Percentiles rank a stretch among this genome's conserved stretches.
phyloP scores from a whole-genome alignment of 2,329 filamentous ascomycete genomes.

The Daldinia sp. region DNA sequence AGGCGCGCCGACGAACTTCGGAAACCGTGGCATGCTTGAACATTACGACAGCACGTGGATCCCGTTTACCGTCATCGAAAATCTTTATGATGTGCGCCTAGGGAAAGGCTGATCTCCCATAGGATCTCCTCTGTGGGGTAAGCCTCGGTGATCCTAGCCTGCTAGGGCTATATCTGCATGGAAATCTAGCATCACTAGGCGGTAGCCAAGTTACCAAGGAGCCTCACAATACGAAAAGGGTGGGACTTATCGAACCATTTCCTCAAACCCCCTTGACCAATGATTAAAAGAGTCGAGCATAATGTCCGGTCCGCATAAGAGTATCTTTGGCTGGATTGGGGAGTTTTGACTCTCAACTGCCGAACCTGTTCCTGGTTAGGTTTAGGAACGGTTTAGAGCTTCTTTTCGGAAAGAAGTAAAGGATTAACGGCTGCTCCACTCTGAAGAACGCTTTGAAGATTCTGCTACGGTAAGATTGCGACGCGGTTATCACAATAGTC shows the following conservation, averaged over 20 bases:
- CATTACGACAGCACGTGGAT: constrained; percentile 37
- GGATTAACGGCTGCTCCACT: constrained; percentile 9
- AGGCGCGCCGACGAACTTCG: constrained; percentile 22
- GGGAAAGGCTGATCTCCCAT: constrained; percentile 33
- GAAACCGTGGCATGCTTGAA: constrained; percentile 14
- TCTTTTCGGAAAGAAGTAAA: constrained; percentile 9
- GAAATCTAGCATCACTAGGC: constrained; percentile 7
- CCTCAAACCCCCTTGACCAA: constrained; percentile 9
- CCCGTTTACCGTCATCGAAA: constrained; percentile 13
- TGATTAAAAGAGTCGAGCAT: neutral
- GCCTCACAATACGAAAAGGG: constrained; percentile 32
- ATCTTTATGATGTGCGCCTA: constrained; percentile 36
- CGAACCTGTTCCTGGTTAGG: constrained; percentile 1
- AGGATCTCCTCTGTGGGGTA: constrained; percentile 23
- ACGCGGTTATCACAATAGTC: constrained; percentile 12
- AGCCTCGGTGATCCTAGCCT: constrained; percentile 2
- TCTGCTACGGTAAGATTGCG: constrained; percentile 27
- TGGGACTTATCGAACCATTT: constrained; percentile 31
- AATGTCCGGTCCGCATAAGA: constrained; percentile 9
- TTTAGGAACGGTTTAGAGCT: neutral
- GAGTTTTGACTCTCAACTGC: constrained; percentile 13
- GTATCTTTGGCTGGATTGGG: constrained; percentile 10
- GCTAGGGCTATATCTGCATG: constrained; percentile 11
- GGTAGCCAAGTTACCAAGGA: constrained; percentile 33
- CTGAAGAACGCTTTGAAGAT: constrained; percentile 5